phyloP scores from a whole-genome alignment of 1,139 yeast species.

The Taphrina communis region DNA sequence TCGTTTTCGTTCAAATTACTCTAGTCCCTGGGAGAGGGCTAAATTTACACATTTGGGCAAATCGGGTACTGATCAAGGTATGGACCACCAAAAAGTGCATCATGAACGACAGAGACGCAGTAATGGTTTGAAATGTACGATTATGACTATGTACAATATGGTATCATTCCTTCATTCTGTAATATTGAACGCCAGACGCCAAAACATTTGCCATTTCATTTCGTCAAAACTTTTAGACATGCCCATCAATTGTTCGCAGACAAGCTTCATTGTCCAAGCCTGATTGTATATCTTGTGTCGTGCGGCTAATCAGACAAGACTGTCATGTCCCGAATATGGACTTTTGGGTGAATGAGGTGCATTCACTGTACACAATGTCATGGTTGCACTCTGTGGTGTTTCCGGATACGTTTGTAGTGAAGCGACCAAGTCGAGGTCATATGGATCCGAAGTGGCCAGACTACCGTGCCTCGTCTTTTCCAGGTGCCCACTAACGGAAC shows the following conservation, averaged over 20 bases:
- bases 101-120: background rate
- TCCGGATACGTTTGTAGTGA: conserved; percentile 14
- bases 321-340: background rate
- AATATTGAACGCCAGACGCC: background rate
- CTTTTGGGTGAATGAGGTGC: conserved; percentile 2
- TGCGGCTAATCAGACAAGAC: background rate
- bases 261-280: no score
- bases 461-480: conserved; percentile 11
- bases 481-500: background rate
- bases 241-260: background rate
- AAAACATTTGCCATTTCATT: background rate
- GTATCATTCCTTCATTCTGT: background rate
- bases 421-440: conserved; percentile 18
- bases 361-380: background rate
- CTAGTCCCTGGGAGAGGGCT: background rate
- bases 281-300: no score
- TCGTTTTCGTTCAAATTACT: background rate
- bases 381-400: conserved; percentile 19
- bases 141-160: background rate
- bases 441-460: conserved; percentile 22
- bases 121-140: background rate
- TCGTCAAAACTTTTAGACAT: background rate
- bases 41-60: background rate
- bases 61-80: background rate
- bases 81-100: no score